These are phyloP conservation scores for Sedum album DNA, from an alignment of 164 flowering plant species.

Conservation along the genomic window DNA sequence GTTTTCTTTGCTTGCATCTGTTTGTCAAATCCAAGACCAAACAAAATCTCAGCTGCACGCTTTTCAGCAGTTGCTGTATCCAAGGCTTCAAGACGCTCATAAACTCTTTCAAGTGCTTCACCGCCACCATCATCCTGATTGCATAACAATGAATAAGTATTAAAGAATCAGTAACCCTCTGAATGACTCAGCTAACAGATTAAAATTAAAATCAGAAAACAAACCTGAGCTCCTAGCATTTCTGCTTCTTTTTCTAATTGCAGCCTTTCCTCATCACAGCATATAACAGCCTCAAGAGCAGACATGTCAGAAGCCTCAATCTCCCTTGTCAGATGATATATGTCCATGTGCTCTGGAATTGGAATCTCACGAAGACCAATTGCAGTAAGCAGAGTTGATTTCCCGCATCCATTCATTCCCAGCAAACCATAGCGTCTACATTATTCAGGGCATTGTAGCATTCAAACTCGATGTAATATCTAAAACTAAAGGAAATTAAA, in stretches of 20 bases:
- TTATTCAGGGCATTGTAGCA: background rate
- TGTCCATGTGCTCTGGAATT: constrained; percentile 96
- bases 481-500: background rate
- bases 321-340: constrained; percentile 68
- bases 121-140: constrained; percentile 81
- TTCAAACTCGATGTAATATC: too few species aligned
- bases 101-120: constrained; percentile 69
- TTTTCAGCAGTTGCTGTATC: constrained; percentile 94
- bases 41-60: constrained; percentile 90
- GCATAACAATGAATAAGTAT: background rate
- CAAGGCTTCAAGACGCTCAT: constrained; percentile 85
- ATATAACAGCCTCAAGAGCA: constrained; percentile 75
- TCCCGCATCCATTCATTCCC: constrained; percentile 94
- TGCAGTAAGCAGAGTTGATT: constrained; percentile 77
- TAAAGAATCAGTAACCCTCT: background rate
- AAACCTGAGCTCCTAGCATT: constrained; percentile 55
- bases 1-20: constrained; percentile 83
- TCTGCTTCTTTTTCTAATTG: constrained; percentile 81
- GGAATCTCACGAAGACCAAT: constrained; percentile 81
- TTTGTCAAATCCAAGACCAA: constrained; percentile 91
- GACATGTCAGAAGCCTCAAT: constrained; percentile 95
- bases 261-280: constrained; percentile 86
- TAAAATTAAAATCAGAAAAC: constrained; percentile 11
- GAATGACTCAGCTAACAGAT: background rate
- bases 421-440: constrained; percentile 88